These are phyloP conservation scores for Russula emetica DNA, from an alignment of 768 basidiomycete species.

Conservation along the genomic window DNA sequence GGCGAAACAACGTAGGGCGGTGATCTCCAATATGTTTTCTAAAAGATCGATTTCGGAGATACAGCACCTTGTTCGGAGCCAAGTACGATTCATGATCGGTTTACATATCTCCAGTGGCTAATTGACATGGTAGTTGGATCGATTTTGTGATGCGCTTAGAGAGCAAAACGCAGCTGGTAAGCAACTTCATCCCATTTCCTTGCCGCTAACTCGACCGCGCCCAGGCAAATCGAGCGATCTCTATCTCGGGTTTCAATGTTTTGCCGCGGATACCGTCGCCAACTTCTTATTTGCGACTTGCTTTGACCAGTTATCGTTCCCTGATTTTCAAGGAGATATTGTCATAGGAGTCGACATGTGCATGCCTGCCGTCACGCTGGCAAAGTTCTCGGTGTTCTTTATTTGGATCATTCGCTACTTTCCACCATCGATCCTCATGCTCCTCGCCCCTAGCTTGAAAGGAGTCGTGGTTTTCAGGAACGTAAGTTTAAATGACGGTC, in stretches of 20 bases:
- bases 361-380: slow-evolving; percentile 30
- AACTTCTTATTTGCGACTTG: slow-evolving; percentile 41
- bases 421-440: slow-evolving; percentile 2
- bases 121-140: slow-evolving; percentile 34
- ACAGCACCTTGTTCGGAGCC: slow-evolving; percentile 35
- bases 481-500: neutral
- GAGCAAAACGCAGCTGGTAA: slow-evolving; percentile 14
- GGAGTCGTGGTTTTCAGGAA: neutral
- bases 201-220: neutral
- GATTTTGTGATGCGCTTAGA: slow-evolving; percentile 29
- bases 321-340: slow-evolving; percentile 37
- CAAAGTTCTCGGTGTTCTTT: slow-evolving; percentile 7
- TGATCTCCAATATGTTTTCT: slow-evolving; percentile 40
- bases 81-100: slow-evolving; percentile 27
- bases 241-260: slow-evolving; percentile 41
- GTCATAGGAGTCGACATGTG: slow-evolving; percentile 35
- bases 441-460: slow-evolving; percentile 1
- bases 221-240: slow-evolving; percentile 34
- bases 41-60: slow-evolving; percentile 37
- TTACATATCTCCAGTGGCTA: neutral
- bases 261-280: slow-evolving; percentile 43
- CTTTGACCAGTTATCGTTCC: slow-evolving; percentile 34
- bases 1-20: slow-evolving; percentile 34
- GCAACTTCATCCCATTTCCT: neutral
- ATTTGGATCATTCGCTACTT: slow-evolving; percentile 6